Percentiles rank a stretch among this genome's conserved stretches.
Conservation (phyloP, 208 protist genomes). For the Trypanosoma boissoni region DNA sequence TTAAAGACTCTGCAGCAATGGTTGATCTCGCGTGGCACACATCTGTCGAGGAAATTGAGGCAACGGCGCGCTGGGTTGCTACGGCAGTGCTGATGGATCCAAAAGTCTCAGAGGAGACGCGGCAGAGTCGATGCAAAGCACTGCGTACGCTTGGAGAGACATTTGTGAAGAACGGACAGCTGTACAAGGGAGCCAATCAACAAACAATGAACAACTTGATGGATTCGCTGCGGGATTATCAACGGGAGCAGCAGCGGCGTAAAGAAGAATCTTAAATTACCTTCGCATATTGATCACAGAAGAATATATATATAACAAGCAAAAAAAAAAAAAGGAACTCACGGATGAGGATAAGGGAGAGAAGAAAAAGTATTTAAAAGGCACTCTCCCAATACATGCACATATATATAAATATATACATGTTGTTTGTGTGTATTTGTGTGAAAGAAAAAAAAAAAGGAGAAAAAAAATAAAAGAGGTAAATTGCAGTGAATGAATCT, state of each 20-base stretch:
- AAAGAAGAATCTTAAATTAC: slow-evolving; percentile 19
- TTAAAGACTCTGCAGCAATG: slow-evolving; percentile 75
- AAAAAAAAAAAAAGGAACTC: slow-evolving; percentile 33
- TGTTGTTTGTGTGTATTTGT: no score
- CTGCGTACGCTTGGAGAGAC: slow-evolving; percentile 46
- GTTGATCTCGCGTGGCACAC: slow-evolving; percentile 81
- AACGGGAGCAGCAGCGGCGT: slow-evolving; percentile 55
- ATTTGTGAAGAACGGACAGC: slow-evolving; percentile 67
- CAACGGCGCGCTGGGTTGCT: slow-evolving; percentile 59
- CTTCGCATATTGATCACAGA: slow-evolving; percentile 36
- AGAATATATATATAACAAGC: slow-evolving; percentile 46
- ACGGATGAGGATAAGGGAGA: no score
- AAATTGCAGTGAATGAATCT: no score
- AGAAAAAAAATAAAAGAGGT: no score
- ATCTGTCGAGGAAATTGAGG: slow-evolving; percentile 64
- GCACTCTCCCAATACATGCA: no score
- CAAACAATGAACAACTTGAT: slow-evolving; percentile 79
- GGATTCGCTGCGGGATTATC: slow-evolving; percentile 72
- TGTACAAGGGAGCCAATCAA: slow-evolving; percentile 73
- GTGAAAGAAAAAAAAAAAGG: no score
- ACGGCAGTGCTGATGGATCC: slow-evolving; percentile 56
- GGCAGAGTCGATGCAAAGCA: slow-evolving; percentile 39
- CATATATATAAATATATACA: no score
- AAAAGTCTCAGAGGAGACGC: slow-evolving; percentile 27
- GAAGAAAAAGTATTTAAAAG: no score